A percentile compares a stretch with the other conserved stretches of the same genome.
Conservation (phyloP, 1,139 yeast genomes). For the Hyphopichia wangnamkhiaoensis region DNA sequence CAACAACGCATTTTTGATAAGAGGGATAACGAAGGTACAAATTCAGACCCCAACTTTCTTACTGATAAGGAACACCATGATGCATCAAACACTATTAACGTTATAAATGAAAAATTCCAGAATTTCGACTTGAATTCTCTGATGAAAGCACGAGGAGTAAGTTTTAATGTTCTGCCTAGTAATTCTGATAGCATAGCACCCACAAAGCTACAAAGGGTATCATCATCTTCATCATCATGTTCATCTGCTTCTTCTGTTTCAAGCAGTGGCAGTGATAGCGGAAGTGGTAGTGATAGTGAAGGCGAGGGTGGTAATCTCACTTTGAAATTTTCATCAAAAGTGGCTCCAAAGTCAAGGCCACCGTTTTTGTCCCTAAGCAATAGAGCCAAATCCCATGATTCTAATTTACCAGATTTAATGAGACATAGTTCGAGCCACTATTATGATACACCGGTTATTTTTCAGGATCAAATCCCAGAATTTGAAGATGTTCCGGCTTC, state of each 20-base stretch:
- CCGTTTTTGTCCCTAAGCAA: constrained; percentile 34
- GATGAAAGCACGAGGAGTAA: constrained; percentile 29
- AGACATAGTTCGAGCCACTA: constrained; percentile 13
- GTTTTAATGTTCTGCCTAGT: constrained; percentile 6
- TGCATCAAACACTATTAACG: constrained; percentile 8
- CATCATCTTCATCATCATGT: constrained; percentile 10
- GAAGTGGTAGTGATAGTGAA: constrained; percentile 33
- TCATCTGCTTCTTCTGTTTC: constrained; percentile 16
- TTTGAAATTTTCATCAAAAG: constrained; percentile 50
- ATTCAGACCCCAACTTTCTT: constrained; percentile 3
- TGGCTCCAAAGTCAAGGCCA: constrained; percentile 37
- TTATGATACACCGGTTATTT: constrained; percentile 28
- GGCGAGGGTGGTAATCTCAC: constrained; percentile 54
- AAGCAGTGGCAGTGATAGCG: constrained; percentile 11
- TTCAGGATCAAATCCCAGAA: constrained; percentile 34
- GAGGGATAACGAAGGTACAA: not conserved
- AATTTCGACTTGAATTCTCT: constrained; percentile 38
- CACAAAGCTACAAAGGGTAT: constrained; percentile 10
- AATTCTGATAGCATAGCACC: constrained; percentile 24
- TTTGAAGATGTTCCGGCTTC: constrained; percentile 47
- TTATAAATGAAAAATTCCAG: constrained; percentile 35
- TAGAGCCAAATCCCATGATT: constrained; percentile 48
- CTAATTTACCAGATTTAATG: constrained; percentile 34
- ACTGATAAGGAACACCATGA: constrained; percentile 3
- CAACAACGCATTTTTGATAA: constrained; percentile 1